Base-by-base conservation (phyloP, 139 green algal species). In the Gonium pectorale region DNA sequence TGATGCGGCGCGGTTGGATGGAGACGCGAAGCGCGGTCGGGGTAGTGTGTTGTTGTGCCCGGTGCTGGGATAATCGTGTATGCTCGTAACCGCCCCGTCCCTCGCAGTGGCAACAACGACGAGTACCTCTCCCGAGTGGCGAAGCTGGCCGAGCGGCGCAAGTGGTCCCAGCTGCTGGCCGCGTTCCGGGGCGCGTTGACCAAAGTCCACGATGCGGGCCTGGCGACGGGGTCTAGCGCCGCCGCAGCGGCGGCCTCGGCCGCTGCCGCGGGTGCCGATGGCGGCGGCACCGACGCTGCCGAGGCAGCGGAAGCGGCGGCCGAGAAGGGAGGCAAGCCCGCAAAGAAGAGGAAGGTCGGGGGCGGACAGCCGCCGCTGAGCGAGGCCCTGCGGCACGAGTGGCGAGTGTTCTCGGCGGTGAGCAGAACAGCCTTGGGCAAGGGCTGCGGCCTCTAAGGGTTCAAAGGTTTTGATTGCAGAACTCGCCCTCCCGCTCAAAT, bases 151-250 rank as follows among this genome's bases (percentile, higher is more conserved):
- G 90, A 95, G 87, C 94, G 94, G 40, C 74, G 89, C n/a, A 97
- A 97, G 81, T 99, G 97, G 97, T 67, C 33, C 2, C 90, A 94
- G 51, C 91, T 99, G 60, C 82, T 99, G 56, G 90, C 96, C 69
- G 97, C 96, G 22, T 98, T 98, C 86, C 89, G 92, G 5, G 86
- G 88, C 5, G 96, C 95, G 0, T 60, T 93, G 21, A 67, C 87
- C 11, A 97, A 96, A 89, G 73, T 91, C 27, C 63, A 85, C 49
- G 64, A 73, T 31, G 64, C 79, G 15, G 64, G 37, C 15, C 63
- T 67, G 24, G 78, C 41, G 22, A 33, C 44, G 3, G 31, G 27
- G 6, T 26, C 26, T 2, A 44, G n/a, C 5, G 17, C 31, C 6
- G 46, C 6, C 3, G 63, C 31, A 17, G 43, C 19, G 9, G 52